These are phyloP conservation scores for Debaryomyces udenii DNA, from an alignment of 1,139 yeast species.

Conservation along the genomic window DNA sequence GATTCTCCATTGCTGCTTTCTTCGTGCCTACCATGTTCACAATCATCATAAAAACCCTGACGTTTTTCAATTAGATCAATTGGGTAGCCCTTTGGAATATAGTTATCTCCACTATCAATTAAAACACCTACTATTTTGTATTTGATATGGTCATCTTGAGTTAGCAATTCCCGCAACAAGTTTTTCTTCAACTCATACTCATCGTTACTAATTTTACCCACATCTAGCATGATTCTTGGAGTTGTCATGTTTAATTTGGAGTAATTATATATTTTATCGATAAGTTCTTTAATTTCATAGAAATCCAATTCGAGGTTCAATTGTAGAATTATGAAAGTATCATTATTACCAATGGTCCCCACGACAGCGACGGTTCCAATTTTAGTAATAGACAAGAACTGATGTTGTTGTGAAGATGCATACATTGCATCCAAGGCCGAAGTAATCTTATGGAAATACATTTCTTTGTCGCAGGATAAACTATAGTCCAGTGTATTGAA, in stretches of 20 bases:
- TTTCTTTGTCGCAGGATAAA: constrained; percentile 23
- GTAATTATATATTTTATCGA: constrained; percentile 25
- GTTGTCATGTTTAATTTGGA: constrained; percentile 17
- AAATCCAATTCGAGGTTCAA: constrained; percentile 20
- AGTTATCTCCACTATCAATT: constrained; percentile 44
- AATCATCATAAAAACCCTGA: constrained; percentile 4
- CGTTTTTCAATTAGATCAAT: constrained; percentile 13
- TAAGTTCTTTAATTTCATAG: constrained; percentile 20
- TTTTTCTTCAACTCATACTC: constrained; percentile 22
- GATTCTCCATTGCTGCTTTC: constrained; percentile 12
- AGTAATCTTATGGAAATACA: constrained; percentile 30
- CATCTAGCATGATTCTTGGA: constrained; percentile 34
- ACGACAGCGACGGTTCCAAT: constrained; percentile 48
- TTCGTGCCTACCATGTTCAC: neutral
- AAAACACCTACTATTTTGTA: constrained; percentile 36
- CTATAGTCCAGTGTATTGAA: constrained; percentile 32
- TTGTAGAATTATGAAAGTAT: constrained; percentile 43
- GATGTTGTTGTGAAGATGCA: constrained; percentile 44
- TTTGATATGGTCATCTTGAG: constrained; percentile 12
- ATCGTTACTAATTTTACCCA: constrained; percentile 28
- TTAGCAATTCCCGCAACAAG: constrained; percentile 19
- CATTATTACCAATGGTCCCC: constrained; percentile 49
- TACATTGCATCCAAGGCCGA: constrained; percentile 45
- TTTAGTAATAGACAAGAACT: constrained; percentile 46
- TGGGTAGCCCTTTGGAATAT: constrained; percentile 23